Evolutionary conservation across 2,329 filamentous ascomycete species (phyloP), one percentile per base, ranked within the genome.

Genomic region (Exophiala aquamarina): DNA sequence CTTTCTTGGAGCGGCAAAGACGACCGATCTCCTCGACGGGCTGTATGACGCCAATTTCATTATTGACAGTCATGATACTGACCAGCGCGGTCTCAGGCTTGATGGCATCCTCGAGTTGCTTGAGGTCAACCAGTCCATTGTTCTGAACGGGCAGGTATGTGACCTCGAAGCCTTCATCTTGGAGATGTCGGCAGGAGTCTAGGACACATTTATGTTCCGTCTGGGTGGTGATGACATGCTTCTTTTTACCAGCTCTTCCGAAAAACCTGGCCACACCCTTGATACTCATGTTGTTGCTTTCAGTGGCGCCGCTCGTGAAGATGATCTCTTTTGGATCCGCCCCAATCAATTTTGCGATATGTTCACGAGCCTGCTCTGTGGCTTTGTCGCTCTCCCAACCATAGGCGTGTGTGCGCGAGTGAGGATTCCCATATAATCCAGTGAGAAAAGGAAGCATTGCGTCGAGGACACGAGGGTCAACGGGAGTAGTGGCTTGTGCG

Each of bases 271-370:
- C 91, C 7, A 98, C 92, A 55, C 93, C 93, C 74, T 98, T 98
- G 74, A 98, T 89, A 70, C 90, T 95, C 93, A 98, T 98, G 64
- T 98, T 98, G 72, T 98, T 98, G 66, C 90, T 96, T 74, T 98
- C 93, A 0, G 93, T 98, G 13, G 93, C 93, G 45, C 93, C 93
- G 62, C 91, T 96, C 5, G 93, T 98, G 72, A 98, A 97, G 61
- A 98, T 94, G 57, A 98, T 97, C 67, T 98, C 93, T 71, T 98
- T 98, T 4, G 93, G 76, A 66, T 98, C 90, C 20, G 93, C 93
- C 19, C 92, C 92, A 57, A 98, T 93, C 45, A 98, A 79, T 31
- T 78, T 78, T 3, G 93, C 93, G 56, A 97, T 78, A 63, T 97
- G 82, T 60, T 80, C 79, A 61, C 93, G 82, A 34, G 93, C 91